These are phyloP conservation scores for Pelargonium fulgidum DNA, from an alignment of 441 rosid genomes.

Conservation along the genomic window DNA sequence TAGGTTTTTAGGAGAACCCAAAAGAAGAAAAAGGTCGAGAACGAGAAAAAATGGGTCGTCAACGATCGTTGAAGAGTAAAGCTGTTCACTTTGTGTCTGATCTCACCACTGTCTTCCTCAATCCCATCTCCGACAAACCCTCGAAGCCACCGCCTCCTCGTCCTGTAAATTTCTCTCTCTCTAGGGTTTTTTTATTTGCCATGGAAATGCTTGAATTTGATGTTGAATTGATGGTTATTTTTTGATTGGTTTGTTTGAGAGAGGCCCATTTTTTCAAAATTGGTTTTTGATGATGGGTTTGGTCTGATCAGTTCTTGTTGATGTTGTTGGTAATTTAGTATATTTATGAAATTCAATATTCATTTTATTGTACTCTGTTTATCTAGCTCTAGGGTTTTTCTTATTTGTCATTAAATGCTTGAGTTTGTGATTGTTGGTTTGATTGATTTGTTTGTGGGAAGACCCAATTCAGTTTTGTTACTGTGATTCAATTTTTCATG, in stretches of 20 bases:
- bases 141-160: slow-evolving; percentile 31
- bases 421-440: too few relatives aligned
- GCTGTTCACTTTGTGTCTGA: slow-evolving; percentile 88
- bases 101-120: slow-evolving; percentile 85
- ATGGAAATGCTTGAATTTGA: background rate
- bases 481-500: too few relatives aligned
- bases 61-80: slow-evolving; percentile 75
- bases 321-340: too few relatives aligned
- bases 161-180: slow-evolving; percentile 15
- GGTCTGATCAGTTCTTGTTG: too few relatives aligned
- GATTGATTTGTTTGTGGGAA: too few relatives aligned
- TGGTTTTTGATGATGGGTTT: background rate
- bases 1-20: background rate
- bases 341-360: too few relatives aligned
- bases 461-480: too few relatives aligned
- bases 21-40: background rate
- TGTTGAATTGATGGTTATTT: background rate
- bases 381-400: too few relatives aligned
- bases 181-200: background rate
- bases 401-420: too few relatives aligned
- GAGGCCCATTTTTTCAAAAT: background rate
- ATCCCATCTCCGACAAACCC: slow-evolving; percentile 86
- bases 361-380: too few relatives aligned
- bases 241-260: background rate
- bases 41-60: slow-evolving; percentile 49